These are phyloP conservation scores for Stipa capillata DNA, from an alignment of 176 grass and related monocot species.

Conservation along the genomic window DNA sequence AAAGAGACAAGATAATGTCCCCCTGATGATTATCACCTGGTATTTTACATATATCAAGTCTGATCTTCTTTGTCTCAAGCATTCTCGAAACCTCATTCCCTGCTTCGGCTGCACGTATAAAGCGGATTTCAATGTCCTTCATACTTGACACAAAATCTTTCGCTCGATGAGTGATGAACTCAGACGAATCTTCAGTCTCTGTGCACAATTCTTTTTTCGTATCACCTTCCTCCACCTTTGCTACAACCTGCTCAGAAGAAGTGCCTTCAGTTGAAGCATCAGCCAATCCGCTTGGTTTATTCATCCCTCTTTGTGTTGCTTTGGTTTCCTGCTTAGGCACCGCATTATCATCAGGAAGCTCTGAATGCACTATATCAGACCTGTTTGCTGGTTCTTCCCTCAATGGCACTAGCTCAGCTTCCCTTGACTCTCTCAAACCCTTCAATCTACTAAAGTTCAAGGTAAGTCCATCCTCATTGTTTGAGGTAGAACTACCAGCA, in stretches of 20 bases:
- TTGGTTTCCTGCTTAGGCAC: not conserved
- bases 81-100: slow-evolving; percentile 82
- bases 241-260: slow-evolving; percentile 19
- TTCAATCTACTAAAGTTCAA: slow-evolving; percentile 48
- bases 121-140: slow-evolving; percentile 83
- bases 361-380: slow-evolving; percentile 8
- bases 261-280: slow-evolving; percentile 24
- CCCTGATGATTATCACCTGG: slow-evolving; percentile 31
- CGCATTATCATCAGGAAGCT: slow-evolving; percentile 21
- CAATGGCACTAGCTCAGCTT: slow-evolving; percentile 32
- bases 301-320: slow-evolving; percentile 3
- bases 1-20: not conserved
- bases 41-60: slow-evolving; percentile 56
- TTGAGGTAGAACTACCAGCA: not conserved
- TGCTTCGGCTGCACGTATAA: slow-evolving; percentile 78
- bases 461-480: slow-evolving; percentile 29
- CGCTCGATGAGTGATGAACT: slow-evolving; percentile 96
- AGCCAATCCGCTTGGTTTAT: not conserved
- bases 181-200: slow-evolving; percentile 72
- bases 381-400: slow-evolving; percentile 30
- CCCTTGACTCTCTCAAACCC: slow-evolving; percentile 52
- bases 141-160: slow-evolving; percentile 93
- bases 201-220: slow-evolving; percentile 45
- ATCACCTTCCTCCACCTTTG: slow-evolving; percentile 33
- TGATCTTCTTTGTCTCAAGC: slow-evolving; percentile 96